Conservation (phyloP, 108 stramenopile species). For the Cyclotella baltica region DNA sequence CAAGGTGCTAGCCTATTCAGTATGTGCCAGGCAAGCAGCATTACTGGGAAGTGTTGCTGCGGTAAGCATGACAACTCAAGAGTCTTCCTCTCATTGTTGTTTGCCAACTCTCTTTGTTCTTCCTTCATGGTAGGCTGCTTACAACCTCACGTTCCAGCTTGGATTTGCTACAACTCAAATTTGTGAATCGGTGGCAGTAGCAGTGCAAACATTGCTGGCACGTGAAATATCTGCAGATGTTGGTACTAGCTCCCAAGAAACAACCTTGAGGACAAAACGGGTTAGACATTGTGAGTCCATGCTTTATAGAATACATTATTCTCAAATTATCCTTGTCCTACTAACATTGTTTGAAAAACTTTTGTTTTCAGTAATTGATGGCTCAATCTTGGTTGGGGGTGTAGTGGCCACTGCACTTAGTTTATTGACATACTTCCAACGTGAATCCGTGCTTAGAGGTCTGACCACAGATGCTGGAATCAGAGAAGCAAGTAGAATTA, state of each 20-base stretch:
- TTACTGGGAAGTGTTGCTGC: slow-evolving; percentile 83
- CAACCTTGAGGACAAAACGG: slow-evolving; percentile 45
- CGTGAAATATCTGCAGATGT: slow-evolving; percentile 78
- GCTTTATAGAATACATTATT: not conserved
- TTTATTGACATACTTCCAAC: slow-evolving; percentile 76
- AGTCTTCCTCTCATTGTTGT: not conserved
- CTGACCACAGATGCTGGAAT: slow-evolving; percentile 85
- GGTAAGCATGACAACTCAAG: not conserved
- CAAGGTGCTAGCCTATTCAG: slow-evolving; percentile 89
- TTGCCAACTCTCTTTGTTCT: not conserved
- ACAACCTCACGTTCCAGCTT: slow-evolving; percentile 92
- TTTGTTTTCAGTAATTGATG: slow-evolving; percentile 81
- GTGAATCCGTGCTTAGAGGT: slow-evolving; percentile 71
- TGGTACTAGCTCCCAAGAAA: slow-evolving; percentile 15
- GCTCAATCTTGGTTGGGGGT: slow-evolving; percentile 77
- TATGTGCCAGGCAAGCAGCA: slow-evolving; percentile 86
- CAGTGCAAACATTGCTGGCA: slow-evolving; percentile 85
- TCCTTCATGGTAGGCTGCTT: slow-evolving; percentile 74
- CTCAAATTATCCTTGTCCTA: not conserved
- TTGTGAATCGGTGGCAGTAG: slow-evolving; percentile 88
- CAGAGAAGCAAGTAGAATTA: slow-evolving; percentile 65
- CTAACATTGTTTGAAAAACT: no score
- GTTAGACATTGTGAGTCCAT: slow-evolving; percentile 58
- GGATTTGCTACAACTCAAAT: slow-evolving; percentile 95
- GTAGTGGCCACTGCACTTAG: slow-evolving; percentile 69